Evolutionary conservation across 306 rosid species (phyloP), one percentile per base, ranked within the genome.

Genomic region (Datisca glomerata): DNA sequence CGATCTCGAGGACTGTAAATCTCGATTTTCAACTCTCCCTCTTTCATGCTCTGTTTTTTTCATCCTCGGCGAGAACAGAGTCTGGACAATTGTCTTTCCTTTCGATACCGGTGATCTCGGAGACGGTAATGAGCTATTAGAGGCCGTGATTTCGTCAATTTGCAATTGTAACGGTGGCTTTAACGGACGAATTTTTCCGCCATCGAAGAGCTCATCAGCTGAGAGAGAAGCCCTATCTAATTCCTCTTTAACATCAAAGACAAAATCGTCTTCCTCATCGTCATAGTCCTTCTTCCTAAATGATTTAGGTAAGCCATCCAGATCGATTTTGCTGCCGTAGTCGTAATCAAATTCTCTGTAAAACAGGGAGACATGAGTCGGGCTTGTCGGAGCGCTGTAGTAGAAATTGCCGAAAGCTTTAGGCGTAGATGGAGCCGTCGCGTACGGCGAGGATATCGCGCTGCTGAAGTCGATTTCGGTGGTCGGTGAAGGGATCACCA

Each of bases 151-250:
- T 0, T 41, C 39, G 6, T 49, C 37, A 0, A 31, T 49, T 9
- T 18, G 65, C 22, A 28, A 31, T 31, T 17, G 33, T 22, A 11
- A 49, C 5, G 76, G 60, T 7, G 76, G 54, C 45, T 49, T 55
- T 8, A 72, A 10, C 35, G 91, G 84, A 27, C 71, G 59, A 53
- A 89, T 77, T 37, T 47, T 72, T 0, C 98, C 93, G 10, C 66
- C 79, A 20, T 80, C 70, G 36, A 89, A 83, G 9, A 89, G 91
- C 59, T 83, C 95, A 3, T 75, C 98, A 0, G 95, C 98, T 2
- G 93, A 77, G 23, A 76, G 84, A 21, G 91, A 65, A 5, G 53
- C 18, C 21, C 63, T 50, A 3, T 67, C 60, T 1, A 65, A 36
- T 22, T 77, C 73, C 23, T 39, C 49, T 7, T 57, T 19, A 6